Base-by-base conservation (phyloP, 176 grass and related monocot genomes). In the Oryza coarctata region DNA sequence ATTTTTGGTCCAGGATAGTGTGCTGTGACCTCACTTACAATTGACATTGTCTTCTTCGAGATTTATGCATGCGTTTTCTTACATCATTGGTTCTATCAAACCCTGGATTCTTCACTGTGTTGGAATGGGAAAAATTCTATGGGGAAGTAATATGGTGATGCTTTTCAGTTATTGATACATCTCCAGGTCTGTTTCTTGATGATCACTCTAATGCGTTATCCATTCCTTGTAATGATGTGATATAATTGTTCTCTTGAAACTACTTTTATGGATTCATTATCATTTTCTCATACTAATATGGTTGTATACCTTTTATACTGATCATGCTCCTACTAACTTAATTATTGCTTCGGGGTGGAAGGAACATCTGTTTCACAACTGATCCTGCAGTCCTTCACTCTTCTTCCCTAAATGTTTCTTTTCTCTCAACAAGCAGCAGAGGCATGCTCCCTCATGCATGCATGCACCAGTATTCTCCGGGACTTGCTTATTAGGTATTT, bases 31-130 rank as follows among this genome's bases (percentile, higher is more conserved):
- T 76, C 0, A 1, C 11, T 31, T 76, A 2, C 1, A 8, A 40
- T 40, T 40, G 8, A 58, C 7, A 26, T 40, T 40, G 1, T 40
- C 38, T 40, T 40, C 5, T 40, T 40, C 8, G 3, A 40, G n/a
- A 40, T 40, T 40, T 40, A 40, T 40, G 38, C 66, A 81, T 66
- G 66, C n/a, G n/a, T n/a, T n/a, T 61, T 20, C 23, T 10, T 70
- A n/a, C 66, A 52, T 70, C 34, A 35, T 80, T 68, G 68, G 22
- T 18, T 70, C 10, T 28, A 80, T 70, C 65, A 70, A n/a, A 70
- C 5, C 45, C 45, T 80, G 32, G 32, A 57, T 39, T 70, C 32
- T 80, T 80, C 44, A 70, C 29, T 70, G 35, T 27, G 5, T 3
- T 70, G 14, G 47, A 47, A n/a, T n/a, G 38, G 39, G 78, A 34